Evolutionary conservation across 345 rosid genomes (phyloP).

Genomic region (Pseudoturritis turrita): DNA sequence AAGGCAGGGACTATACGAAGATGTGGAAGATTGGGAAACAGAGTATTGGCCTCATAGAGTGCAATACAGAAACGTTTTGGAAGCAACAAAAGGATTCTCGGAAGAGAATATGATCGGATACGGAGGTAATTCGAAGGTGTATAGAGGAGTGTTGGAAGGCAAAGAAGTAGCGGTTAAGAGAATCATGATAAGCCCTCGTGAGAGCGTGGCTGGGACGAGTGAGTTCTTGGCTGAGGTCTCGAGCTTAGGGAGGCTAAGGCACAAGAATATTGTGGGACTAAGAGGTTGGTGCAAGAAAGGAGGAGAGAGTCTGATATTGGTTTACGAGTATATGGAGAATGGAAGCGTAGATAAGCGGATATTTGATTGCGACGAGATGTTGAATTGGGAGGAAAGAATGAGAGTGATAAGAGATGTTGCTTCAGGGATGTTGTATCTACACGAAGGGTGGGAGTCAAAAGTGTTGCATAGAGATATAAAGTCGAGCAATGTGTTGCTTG

Average conservation of each 20-base stretch:
- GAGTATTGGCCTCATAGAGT: conserved; percentile 86
- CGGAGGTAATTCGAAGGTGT: conserved; percentile 74
- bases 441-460: conserved; percentile 71
- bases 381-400: conserved; percentile 47
- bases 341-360: conserved; percentile 63
- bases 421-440: conserved; percentile 60
- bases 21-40: conserved; percentile 77
- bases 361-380: conserved; percentile 37
- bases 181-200: conserved; percentile 41
- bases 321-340: conserved; percentile 75
- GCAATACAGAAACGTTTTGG: conserved; percentile 42
- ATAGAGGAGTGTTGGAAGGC: conserved; percentile 64
- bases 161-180: conserved; percentile 60
- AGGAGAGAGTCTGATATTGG: conserved; percentile 52
- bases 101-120: conserved; percentile 60
- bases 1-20: conserved; percentile 38
- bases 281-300: conserved; percentile 84
- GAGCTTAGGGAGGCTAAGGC: conserved; percentile 64
- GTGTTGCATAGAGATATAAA: conserved; percentile 78
- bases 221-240: conserved; percentile 62
- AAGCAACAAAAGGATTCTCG: conserved; percentile 48
- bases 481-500: conserved; percentile 76
- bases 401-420: conserved; percentile 59
- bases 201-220: conserved; percentile 50
- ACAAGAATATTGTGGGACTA: conserved; percentile 58